These are phyloP conservation scores for Penicillium daleae DNA, from an alignment of 495 filamentous ascomycete genomes.

Conservation along the genomic window DNA sequence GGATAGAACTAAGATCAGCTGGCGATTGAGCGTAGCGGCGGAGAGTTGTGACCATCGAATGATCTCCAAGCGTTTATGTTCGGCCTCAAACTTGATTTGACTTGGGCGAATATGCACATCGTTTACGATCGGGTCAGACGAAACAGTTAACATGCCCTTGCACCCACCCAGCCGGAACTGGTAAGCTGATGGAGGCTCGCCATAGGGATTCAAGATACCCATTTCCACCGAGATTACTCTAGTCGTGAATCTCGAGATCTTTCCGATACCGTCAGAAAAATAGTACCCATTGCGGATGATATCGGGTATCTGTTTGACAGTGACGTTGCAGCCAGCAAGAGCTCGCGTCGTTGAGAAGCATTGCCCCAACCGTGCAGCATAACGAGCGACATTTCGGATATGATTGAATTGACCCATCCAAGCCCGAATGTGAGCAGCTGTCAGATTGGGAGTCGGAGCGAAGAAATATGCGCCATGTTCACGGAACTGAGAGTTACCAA, in stretches of 20 bases:
- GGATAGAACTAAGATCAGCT: conserved; percentile 84
- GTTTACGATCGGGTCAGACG: conserved; percentile 57
- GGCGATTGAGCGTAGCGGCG: conserved; percentile 79
- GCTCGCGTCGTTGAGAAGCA: conserved; percentile 92
- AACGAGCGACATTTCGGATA: conserved; percentile 80
- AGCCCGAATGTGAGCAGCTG: conserved; percentile 73
- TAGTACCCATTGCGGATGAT: conserved; percentile 64
- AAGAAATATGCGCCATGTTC: conserved; percentile 95
- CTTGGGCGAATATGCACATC: conserved; percentile 79
- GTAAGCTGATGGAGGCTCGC: conserved; percentile 72
- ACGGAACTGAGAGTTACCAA: conserved; percentile 93
- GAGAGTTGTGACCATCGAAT: conserved; percentile 77
- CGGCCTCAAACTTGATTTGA: conserved; percentile 84
- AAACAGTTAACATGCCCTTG: conserved; percentile 84
- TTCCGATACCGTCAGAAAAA: conserved; percentile 95
- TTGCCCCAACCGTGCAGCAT: conserved; percentile 86
- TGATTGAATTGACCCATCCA: conserved; percentile 90
- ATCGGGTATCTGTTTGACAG: conserved; percentile 59
- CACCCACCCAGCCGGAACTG: conserved; percentile 91
- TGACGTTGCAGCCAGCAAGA: conserved; percentile 49
- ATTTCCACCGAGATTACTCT: conserved; percentile 68
- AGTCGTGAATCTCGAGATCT: conserved; percentile 80
- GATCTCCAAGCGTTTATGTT: conserved; percentile 76
- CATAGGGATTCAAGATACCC: conserved; percentile 48
- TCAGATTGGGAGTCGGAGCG: conserved; percentile 60